Evolutionary conservation across 2,329 filamentous ascomycete species (phyloP).

Genomic region (Magnaporthiopsis incrustans): DNA sequence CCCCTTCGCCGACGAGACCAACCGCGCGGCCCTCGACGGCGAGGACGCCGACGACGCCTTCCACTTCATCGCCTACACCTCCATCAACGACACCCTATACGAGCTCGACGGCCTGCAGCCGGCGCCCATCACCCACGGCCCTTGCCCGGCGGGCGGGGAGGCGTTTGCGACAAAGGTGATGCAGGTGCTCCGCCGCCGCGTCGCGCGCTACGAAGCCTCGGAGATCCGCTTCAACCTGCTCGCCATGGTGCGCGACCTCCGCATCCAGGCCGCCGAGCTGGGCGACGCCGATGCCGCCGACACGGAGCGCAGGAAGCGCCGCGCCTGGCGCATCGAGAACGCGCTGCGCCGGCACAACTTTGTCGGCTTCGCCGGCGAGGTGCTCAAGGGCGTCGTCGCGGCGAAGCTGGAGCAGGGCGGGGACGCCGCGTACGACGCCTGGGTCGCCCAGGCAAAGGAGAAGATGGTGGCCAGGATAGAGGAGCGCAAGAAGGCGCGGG

Average conservation of each 20-base stretch:
- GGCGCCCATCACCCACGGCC: slow-evolving; percentile 81
- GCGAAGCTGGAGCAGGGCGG: slow-evolving; percentile 58
- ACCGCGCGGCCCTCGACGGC: slow-evolving; percentile 55
- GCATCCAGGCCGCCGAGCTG: slow-evolving; percentile 68
- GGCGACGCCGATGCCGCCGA: slow-evolving; percentile 74
- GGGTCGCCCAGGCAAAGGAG: slow-evolving; percentile 54
- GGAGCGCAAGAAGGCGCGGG: slow-evolving; percentile 16
- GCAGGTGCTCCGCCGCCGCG: slow-evolving; percentile 74
- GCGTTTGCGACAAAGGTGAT: slow-evolving; percentile 76
- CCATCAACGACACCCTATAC: slow-evolving; percentile 72
- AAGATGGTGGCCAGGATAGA: slow-evolving; percentile 24
- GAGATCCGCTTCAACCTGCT: slow-evolving; percentile 97
- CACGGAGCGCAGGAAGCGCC: slow-evolving; percentile 74
- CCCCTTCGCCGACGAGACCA: slow-evolving; percentile 89
- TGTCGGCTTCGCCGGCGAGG: slow-evolving; percentile 86
- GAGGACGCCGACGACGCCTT: slow-evolving; percentile 84
- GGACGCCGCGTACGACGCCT: slow-evolving; percentile 58
- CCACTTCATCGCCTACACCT: slow-evolving; percentile 94
- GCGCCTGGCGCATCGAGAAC: slow-evolving; percentile 92
- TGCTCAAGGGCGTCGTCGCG: slow-evolving; percentile 77
- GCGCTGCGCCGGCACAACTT: slow-evolving; percentile 89
- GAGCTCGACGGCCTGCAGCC: slow-evolving; percentile 94
- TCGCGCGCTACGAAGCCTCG: slow-evolving; percentile 72
- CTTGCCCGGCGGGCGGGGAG: slow-evolving; percentile 44
- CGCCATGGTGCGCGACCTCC: slow-evolving; percentile 80